These are phyloP conservation scores for Pulicaria dysenterica DNA, from an alignment of 129 eudicot genomes.

Conservation along the genomic window DNA sequence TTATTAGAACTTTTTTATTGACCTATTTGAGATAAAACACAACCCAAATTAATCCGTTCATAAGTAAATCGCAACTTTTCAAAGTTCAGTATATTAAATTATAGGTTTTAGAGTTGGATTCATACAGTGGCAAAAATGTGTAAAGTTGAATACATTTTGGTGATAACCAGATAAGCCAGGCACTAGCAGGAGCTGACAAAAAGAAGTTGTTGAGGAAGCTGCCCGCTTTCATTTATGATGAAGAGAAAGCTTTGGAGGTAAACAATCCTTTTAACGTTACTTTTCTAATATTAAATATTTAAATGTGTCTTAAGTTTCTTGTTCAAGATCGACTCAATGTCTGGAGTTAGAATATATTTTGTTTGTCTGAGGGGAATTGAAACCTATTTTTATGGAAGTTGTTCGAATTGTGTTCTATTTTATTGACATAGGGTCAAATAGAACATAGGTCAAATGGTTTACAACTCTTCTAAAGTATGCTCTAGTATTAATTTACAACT, in stretches of 20 bases:
- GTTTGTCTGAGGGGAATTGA: background rate
- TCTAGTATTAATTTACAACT: too few relatives aligned
- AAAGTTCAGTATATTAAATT: too few relatives aligned
- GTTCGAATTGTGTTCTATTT: background rate
- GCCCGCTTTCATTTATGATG: conserved; percentile 84
- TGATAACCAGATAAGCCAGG: conserved; percentile 68
- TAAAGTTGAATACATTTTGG: background rate
- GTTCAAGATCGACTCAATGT: background rate
- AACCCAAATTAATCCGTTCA: background rate
- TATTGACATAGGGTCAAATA: too few relatives aligned
- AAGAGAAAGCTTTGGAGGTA: conserved; percentile 95
- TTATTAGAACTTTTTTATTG: too few relatives aligned
- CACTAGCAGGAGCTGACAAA: conserved; percentile 73
- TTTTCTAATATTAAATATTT: background rate
- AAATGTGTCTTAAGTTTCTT: background rate
- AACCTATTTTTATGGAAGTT: background rate
- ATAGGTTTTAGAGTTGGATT: too few relatives aligned
- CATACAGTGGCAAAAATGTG: too few relatives aligned
- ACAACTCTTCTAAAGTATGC: background rate
- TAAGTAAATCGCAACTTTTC: background rate
- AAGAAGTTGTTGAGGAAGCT: conserved; percentile 81
- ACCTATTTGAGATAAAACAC: too few relatives aligned
- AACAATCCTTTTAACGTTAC: background rate
- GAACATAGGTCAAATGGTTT: background rate
- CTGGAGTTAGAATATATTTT: background rate